These are phyloP conservation scores for Oxyria digyna DNA, from an alignment of 148 eudicot species.

Conservation along the genomic window DNA sequence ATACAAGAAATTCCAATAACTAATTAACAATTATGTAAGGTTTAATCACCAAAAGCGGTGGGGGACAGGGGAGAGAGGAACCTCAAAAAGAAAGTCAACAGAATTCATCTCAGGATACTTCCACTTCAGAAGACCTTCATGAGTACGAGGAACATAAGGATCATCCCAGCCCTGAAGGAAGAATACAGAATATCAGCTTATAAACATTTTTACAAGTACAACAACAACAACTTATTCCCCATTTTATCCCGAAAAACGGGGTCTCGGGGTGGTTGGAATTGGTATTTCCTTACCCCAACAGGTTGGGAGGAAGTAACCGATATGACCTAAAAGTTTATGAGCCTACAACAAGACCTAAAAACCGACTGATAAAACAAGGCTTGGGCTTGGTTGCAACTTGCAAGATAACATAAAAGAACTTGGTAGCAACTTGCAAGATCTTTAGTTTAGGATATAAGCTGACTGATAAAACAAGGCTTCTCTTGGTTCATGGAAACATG, in stretches of 20 bases:
- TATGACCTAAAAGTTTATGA: too few relatives aligned
- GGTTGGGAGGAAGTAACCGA: too few relatives aligned
- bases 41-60: neutral
- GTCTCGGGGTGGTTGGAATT: too few relatives aligned
- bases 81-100: constrained; percentile 97
- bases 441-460: neutral
- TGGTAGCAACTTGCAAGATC: neutral
- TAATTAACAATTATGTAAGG: neutral
- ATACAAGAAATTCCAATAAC: neutral
- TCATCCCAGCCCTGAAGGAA: constrained; percentile 88
- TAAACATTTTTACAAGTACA: neutral
- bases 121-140: constrained; percentile 99
- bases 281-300: too few relatives aligned
- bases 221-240: neutral
- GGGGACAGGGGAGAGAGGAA: constrained; percentile 6
- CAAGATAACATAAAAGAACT: neutral
- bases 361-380: too few relatives aligned
- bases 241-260: too few relatives aligned
- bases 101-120: constrained; percentile 94
- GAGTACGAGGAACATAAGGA: constrained; percentile 88
- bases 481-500: constrained; percentile 43
- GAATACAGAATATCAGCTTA: too few relatives aligned
- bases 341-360: too few relatives aligned
- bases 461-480: constrained; percentile 11
- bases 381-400: too few relatives aligned